phyloP scores from a whole-genome alignment of 108 stramenopile species.

The Fistulifera solaris region DNA sequence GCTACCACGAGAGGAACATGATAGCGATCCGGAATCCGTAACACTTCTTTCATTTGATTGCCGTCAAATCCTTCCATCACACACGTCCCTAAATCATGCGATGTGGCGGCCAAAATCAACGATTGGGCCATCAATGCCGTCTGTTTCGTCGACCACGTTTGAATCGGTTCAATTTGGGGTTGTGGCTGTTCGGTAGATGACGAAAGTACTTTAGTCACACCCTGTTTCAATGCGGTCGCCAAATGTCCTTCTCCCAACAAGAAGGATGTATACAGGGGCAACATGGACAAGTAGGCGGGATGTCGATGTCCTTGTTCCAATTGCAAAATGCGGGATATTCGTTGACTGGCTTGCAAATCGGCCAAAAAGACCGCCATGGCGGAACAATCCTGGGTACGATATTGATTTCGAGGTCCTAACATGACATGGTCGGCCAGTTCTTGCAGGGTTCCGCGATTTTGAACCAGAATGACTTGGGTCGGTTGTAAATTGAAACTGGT shows the following conservation, averaged over 20 bases:
- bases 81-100: conserved; percentile 58
- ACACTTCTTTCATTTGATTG: conserved; percentile 45
- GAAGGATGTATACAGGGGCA: conserved; percentile 60
- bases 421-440: conserved; percentile 51
- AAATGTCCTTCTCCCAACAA: conserved; percentile 64
- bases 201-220: conserved; percentile 37
- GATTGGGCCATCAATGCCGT: conserved; percentile 46
- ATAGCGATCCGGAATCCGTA: conserved; percentile 67
- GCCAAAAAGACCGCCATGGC: conserved; percentile 64
- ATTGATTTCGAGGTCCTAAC: conserved; percentile 73
- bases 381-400: conserved; percentile 52
- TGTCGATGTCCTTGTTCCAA: conserved; percentile 46
- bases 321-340: conserved; percentile 50
- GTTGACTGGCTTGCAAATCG: conserved; percentile 61
- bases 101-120: conserved; percentile 51
- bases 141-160: conserved; percentile 71
- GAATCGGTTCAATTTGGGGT: conserved; percentile 64
- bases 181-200: conserved; percentile 39
- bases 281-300: conserved; percentile 47
- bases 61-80: conserved; percentile 80
- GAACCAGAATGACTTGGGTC: conserved; percentile 69
- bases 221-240: conserved; percentile 50
- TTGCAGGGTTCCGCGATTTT: conserved; percentile 33
- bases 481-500: conserved; percentile 81
- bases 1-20: conserved; percentile 58